Evolutionary conservation across 2,329 filamentous ascomycete species (phyloP), one percentile per base, ranked within the genome.

Genomic region (Blastomyces parvus): DNA sequence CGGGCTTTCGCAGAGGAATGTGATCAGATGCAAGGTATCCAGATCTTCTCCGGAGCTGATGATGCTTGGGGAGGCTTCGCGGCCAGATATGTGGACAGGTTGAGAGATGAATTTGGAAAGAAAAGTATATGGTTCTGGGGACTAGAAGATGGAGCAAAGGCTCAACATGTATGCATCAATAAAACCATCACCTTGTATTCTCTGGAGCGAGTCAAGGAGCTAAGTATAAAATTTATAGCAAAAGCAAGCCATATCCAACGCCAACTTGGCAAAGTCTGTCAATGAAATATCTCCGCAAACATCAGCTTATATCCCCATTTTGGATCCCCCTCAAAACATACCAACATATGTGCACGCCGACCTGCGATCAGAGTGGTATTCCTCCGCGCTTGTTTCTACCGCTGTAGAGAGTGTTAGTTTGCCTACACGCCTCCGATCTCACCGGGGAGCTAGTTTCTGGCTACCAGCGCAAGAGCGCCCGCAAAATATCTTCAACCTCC

Each of bases 31-130:
- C 92, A 97, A 75, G 93, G 88, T 0, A 80, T 99, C 22, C 93
- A 97, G 73, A 73, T 92, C 13, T 83, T 92, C 65, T 81, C 87
- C 2, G 83, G 84, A 3, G 77, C 86, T 6, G 89, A 93, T 71
- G 89, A 92, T 75, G 88, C 88, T 14, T 94, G 90, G 90, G 88
- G 86, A 65, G 89, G 90, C 0, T 93, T 93, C 72, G 83, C 87
- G 7, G 79, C 86, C 2, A 82, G 83, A 64, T 93, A 92, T 72
- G 74, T 91, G 33, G 88, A 97, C 73, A 82, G 86, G 38, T 76
- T 99, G 63, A 81, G 90, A 65, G 94, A 99, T 72, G 94, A 99
- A 73, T 93, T 92, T 73, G 90, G 91, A 38, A 97, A 97, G 78
- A 84, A 86, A 42, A 86, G 86, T 60, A 84, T 97, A 40, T 95